These are phyloP conservation scores for Cyclotella sp. DNA, from an alignment of 108 stramenopile genomes.

Conservation along the genomic window DNA sequence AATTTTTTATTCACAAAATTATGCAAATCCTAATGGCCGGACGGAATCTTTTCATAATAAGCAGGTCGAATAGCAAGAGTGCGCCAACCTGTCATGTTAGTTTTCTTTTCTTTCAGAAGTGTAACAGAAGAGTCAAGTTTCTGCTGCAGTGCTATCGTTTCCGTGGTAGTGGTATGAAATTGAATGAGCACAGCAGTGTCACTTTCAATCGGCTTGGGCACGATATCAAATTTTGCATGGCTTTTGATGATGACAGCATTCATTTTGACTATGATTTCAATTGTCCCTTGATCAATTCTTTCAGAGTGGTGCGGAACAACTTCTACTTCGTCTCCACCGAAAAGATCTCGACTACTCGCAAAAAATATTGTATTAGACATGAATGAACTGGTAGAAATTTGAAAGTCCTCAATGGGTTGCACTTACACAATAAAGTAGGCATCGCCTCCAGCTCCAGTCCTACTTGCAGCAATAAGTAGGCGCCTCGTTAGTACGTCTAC, in stretches of 20 bases:
- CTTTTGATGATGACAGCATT: slow-evolving; percentile 79
- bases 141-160: slow-evolving; percentile 80
- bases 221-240: slow-evolving; percentile 88
- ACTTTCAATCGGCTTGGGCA: slow-evolving; percentile 73
- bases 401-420: neutral
- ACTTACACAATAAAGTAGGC: slow-evolving; percentile 82
- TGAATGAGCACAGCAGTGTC: slow-evolving; percentile 82
- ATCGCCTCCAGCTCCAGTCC: slow-evolving; percentile 89
- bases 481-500: slow-evolving; percentile 80
- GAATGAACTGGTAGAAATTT: slow-evolving; percentile 9
- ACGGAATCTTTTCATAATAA: slow-evolving; percentile 70
- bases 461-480: slow-evolving; percentile 79
- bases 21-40: neutral
- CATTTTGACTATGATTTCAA: slow-evolving; percentile 80
- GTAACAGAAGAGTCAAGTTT: slow-evolving; percentile 50
- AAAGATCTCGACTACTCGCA: slow-evolving; percentile 63
- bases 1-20: too few species aligned
- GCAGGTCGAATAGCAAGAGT: slow-evolving; percentile 85
- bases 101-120: slow-evolving; percentile 74
- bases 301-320: slow-evolving; percentile 74
- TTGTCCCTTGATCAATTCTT: slow-evolving; percentile 59
- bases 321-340: slow-evolving; percentile 88
- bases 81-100: slow-evolving; percentile 79
- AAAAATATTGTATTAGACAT: neutral
- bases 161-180: slow-evolving; percentile 88